phyloP scores from a whole-genome alignment of 2,329 filamentous ascomycete species.

The Colletotrichum tropicicola region DNA sequence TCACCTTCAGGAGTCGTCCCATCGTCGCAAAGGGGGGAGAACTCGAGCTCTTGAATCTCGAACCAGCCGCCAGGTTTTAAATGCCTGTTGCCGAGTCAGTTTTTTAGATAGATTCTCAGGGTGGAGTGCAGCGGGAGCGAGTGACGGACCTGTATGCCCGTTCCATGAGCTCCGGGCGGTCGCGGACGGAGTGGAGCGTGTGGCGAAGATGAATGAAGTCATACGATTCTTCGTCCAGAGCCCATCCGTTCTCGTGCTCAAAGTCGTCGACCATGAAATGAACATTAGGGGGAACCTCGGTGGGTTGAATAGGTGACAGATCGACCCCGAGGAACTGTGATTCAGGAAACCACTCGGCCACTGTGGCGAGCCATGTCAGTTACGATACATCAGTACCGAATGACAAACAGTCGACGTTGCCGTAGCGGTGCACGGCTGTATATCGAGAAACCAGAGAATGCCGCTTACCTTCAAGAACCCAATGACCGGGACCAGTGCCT shows the following conservation, averaged over 20 bases:
- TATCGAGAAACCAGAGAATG: neutral
- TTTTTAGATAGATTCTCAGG: too few relatives aligned
- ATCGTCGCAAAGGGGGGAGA: conserved; percentile 54
- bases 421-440: neutral
- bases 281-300: conserved; percentile 60
- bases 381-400: neutral
- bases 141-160: conserved; percentile 53
- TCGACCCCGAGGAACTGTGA: conserved; percentile 57
- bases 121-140: too few relatives aligned
- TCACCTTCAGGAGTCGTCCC: conserved; percentile 45
- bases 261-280: conserved; percentile 62
- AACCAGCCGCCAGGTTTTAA: conserved; percentile 61
- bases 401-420: neutral
- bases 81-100: conserved; percentile 43
- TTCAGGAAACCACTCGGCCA: conserved; percentile 56
- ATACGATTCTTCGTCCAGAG: conserved; percentile 52
- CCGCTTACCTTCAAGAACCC: conserved; percentile 58
- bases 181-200: conserved; percentile 53
- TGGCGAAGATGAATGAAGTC: conserved; percentile 61
- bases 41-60: conserved; percentile 58
- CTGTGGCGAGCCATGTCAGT: conserved; percentile 39
- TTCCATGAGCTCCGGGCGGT: conserved; percentile 50
- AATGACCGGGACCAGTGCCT: conserved; percentile 62
- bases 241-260: conserved; percentile 59
- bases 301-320: conserved; percentile 61